Conservation (phyloP, 148 eudicot genomes). For the Rhododendron simsii region DNA sequence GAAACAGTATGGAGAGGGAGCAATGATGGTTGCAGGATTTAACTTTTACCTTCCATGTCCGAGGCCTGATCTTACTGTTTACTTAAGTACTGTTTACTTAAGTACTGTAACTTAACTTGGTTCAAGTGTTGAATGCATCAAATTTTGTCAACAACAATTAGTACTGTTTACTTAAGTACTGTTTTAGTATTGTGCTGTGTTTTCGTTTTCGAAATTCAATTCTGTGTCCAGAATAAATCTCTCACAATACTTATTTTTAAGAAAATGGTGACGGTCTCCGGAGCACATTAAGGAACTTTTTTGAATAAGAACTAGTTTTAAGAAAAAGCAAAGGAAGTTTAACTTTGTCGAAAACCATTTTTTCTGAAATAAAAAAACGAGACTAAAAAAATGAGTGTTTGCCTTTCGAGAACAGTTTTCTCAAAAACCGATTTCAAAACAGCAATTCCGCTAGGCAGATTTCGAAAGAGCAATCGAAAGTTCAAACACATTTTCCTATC, state of each 20-base stretch:
- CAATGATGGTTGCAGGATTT: constrained; percentile 19
- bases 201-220: neutral
- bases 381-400: too few species aligned
- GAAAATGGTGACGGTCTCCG: neutral
- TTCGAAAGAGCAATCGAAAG: neutral
- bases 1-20: constrained; percentile 24
- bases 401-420: neutral
- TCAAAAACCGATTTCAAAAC: neutral
- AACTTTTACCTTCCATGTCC: constrained; percentile 33
- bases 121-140: neutral
- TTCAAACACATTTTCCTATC: neutral
- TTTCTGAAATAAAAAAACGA: too few species aligned
- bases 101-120: neutral
- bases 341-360: neutral
- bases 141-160: neutral
- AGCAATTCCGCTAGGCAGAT: neutral
- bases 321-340: neutral
- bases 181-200: too few species aligned
- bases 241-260: neutral
- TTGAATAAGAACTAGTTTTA: neutral
- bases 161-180: neutral
- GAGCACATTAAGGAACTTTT: neutral
- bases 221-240: neutral
- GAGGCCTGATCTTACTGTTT: constrained; percentile 24
- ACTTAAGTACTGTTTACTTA: too few species aligned